Percentiles rank a stretch among this genome's conserved stretches.
Evolutionary conservation across 768 basidiomycete species (phyloP).

Genomic region (Crepidotus variabilis): DNA sequence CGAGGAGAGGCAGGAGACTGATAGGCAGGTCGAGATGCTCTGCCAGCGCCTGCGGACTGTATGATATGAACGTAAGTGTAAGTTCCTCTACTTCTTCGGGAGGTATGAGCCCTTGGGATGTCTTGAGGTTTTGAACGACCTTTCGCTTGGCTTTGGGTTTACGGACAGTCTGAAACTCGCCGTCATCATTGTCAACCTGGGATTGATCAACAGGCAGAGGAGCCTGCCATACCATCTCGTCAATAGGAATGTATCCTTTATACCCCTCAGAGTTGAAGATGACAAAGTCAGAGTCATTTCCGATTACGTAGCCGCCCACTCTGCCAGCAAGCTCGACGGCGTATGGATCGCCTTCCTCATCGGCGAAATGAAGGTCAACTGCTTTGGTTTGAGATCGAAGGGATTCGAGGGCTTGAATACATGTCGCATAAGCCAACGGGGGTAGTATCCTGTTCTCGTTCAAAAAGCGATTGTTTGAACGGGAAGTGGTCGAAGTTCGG

Average conservation of each 20-base stretch:
- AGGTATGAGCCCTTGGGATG: conserved; percentile 47
- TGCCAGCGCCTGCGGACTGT: conserved; percentile 60
- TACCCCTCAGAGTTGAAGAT: conserved; percentile 75
- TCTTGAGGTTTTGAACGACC: conserved; percentile 17
- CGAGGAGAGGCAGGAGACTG: conserved; percentile 72
- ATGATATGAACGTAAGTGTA: conserved; percentile 52
- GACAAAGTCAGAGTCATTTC: conserved; percentile 81
- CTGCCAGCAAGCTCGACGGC: conserved; percentile 81
- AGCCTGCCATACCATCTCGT: conserved; percentile 69
- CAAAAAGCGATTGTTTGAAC: conserved; percentile 63
- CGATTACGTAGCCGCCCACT: conserved; percentile 69
- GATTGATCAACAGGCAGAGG: conserved; percentile 23
- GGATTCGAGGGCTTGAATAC: conserved; percentile 48
- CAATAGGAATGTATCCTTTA: conserved; percentile 71
- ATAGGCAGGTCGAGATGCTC: conserved; percentile 62
- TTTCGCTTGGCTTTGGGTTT: conserved; percentile 50
- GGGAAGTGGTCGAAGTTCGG: conserved; percentile 66
- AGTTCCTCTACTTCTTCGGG: conserved; percentile 43
- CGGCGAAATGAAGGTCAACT: conserved; percentile 66
- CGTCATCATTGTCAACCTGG: conserved; percentile 35
- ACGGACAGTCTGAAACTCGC: conserved; percentile 57
- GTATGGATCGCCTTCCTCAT: conserved; percentile 80
- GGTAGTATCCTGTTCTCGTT: conserved; percentile 74
- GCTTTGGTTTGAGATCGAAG: conserved; percentile 29
- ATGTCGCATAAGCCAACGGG: conserved; percentile 57